Evolutionary conservation across 2,329 filamentous ascomycete genomes (phyloP), one percentile per base, ranked within the genome.

Genomic region (Epichloe elymi): DNA sequence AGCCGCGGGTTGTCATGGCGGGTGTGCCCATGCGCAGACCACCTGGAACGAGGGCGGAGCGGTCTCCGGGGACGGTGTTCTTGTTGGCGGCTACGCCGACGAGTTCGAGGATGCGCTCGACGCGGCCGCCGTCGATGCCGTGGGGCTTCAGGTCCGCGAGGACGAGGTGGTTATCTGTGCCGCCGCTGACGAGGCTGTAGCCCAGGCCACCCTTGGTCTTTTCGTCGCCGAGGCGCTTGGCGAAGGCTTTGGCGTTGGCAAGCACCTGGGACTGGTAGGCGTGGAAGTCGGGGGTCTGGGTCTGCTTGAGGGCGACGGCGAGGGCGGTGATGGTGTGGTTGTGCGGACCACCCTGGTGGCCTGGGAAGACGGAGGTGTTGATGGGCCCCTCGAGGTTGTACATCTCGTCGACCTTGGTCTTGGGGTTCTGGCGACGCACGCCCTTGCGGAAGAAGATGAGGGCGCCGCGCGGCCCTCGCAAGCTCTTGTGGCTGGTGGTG

Each of bases 371-470:
- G 51, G 91, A 95, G 60, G 82, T 80, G 73, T 98, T 98, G 73
- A 98, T 98, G 51, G 90, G 87, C 30, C 77, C 79, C 69, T 97
- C 93, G 41, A 98, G 84, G 63, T 96, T 84, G 71, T 96, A 98
- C 65, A 87, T 70, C 59, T 85, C 82, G 63, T 95, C 83, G 67
- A 86, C 84, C 64, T 89, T 90, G 46, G 85, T 88, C 77, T 95
- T 95, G 55, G 84, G 72, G 67, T 95, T 86, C 49, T 83, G 81
- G 65, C 80, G 83, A 59, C 91, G 79, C 36, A 96, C 86, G 56
- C 93, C 93, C 70, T 88, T 94, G 61, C 93, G 85, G 82, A 84
- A 98, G 79, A 98, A 98, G 68, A 98, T 98, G 82, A 98, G 87
- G 61, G 93, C 93, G 59, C 93, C 93, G 64, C 93, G 83, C 38